Base-by-base conservation (phyloP, 2,329 filamentous ascomycete genomes). In the Penicillium concentricum region DNA sequence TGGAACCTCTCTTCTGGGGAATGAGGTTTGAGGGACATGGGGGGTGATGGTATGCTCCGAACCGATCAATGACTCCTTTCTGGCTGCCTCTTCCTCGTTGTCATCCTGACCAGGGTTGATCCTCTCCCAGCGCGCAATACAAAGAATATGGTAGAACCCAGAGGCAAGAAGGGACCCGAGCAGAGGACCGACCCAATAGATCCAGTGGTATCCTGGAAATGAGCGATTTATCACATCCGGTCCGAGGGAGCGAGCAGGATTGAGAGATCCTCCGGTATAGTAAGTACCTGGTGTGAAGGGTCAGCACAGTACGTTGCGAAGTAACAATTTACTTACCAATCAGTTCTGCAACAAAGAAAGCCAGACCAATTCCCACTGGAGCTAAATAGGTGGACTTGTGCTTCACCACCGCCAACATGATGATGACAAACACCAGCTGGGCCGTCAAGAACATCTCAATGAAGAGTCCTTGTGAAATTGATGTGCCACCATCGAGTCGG, bases 381-480 rank as follows among this genome's bases (percentile, higher is more conserved):
- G 88, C 88, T 1, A 91, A 74, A 67, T 82, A 90, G 0, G 88
- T 91, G 2, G 84, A 84, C 43, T 86, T 85, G 71, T 91, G 87
- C 74, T 91, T 91, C 69, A 90, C 87, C 4, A 85, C 84, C 0
- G 87, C 87, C 43, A 90, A 79, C 82, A 90, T 87, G 70, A 86
- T 83, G 30, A 89, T 83, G 3, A 85, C 82, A 51, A 89, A 77
- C 8, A 88, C 81, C 10, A 89, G 77, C 67, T 87, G 80, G 0
- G 84, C 76, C 0, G 86, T 89, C 37, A 88, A 76, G 64, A 88
- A 86, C 75, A 86, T 82, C 71, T 89, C 87, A 46, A 89, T 81
- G 67, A 89, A 87, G 39, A 89, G 74, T 7, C 86, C 87, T 57
- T 84, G 85, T 0, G 76, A 76, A 10, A 80, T 75, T 56, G 75